Conservation (phyloP, 306 rosid species). For the Psophocarpus tetragonolobus region DNA sequence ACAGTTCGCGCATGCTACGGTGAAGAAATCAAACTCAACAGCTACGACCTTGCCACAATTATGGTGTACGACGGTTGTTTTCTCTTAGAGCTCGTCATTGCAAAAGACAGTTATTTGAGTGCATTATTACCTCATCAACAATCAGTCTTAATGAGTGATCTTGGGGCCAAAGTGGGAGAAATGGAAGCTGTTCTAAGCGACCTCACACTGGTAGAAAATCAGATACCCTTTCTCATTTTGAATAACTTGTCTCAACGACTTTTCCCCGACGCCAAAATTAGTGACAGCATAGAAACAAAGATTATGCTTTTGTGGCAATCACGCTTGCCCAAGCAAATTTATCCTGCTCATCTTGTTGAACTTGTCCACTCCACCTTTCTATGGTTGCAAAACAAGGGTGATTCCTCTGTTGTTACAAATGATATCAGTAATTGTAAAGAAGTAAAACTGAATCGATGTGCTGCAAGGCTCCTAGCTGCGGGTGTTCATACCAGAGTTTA, state of each 20-base stretch:
- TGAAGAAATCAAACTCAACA: background rate
- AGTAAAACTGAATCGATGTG: background rate
- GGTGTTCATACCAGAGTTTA: background rate
- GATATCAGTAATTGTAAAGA: background rate
- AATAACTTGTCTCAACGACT: background rate
- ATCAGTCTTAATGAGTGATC: background rate
- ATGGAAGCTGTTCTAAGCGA: background rate
- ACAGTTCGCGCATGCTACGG: background rate
- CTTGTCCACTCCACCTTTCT: background rate
- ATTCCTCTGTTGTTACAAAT: background rate
- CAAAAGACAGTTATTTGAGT: background rate
- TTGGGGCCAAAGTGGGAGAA: background rate
- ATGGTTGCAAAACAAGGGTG: background rate
- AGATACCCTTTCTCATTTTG: constrained; percentile 28
- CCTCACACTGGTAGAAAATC: constrained; percentile 29
- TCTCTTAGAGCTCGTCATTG: background rate
- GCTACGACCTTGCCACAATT: background rate
- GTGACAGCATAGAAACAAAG: background rate
- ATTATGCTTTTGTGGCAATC: too few species aligned
- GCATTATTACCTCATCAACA: background rate
- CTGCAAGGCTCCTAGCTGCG: constrained; percentile 12
- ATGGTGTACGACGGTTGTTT: background rate
- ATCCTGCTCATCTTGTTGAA: constrained; percentile 12
- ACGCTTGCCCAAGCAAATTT: background rate
- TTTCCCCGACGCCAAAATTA: background rate